These are phyloP conservation scores for Mycena amicta DNA, from an alignment of 768 basidiomycete genomes.

Conservation along the genomic window DNA sequence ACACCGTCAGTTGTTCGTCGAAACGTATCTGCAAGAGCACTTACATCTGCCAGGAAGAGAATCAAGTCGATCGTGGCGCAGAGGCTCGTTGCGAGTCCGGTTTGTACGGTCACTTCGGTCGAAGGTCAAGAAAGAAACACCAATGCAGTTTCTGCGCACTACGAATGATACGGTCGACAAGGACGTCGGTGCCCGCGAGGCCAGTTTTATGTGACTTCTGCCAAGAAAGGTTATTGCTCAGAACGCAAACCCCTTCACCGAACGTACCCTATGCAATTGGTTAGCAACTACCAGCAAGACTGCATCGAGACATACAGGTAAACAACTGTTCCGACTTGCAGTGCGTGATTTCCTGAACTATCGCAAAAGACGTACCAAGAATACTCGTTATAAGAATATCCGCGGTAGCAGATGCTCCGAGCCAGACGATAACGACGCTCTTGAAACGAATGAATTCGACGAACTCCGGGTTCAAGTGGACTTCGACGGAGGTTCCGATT, in stretches of 20 bases:
- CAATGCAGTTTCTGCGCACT: constrained; percentile 19
- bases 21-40: too few relatives aligned
- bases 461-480: constrained; percentile 15
- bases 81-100: constrained; percentile 37
- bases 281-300: too few relatives aligned
- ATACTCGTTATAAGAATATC: constrained; percentile 41
- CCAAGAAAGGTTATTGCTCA: background rate
- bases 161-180: constrained; percentile 40
- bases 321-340: too few relatives aligned
- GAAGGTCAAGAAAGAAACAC: background rate
- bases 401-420: constrained; percentile 35
- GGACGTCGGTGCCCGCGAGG: constrained; percentile 36
- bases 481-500: constrained; percentile 22
- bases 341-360: too few relatives aligned
- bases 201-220: constrained; percentile 40
- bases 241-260: too few relatives aligned
- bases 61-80: constrained; percentile 34
- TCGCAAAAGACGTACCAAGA: constrained; percentile 4
- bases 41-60: constrained; percentile 31
- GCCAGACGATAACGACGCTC: constrained; percentile 35
- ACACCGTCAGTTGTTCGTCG: too few relatives aligned
- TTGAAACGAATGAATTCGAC: constrained; percentile 23
- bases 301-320: too few relatives aligned
- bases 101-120: constrained; percentile 37
- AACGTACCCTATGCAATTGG: too few relatives aligned